A percentile compares a stretch with the other conserved stretches of the same genome.
Evolutionary conservation across 2,329 filamentous ascomycete genomes (phyloP).

Genomic region (Botryotinia convoluta): DNA sequence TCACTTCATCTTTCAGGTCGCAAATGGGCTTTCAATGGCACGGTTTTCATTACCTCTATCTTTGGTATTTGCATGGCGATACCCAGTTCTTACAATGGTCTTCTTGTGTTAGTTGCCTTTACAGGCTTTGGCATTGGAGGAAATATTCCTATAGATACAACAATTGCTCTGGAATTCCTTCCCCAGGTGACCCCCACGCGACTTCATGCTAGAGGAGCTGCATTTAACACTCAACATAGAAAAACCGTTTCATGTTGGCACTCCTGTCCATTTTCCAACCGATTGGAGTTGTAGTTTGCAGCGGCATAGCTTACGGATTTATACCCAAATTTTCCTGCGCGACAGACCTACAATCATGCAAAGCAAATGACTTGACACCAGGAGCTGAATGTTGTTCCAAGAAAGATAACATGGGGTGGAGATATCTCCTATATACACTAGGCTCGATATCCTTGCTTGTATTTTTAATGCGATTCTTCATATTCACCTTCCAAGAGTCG

Average conservation of each 20-base stretch:
- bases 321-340: conserved; percentile 30
- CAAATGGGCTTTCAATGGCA: conserved; percentile 33
- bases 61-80: conserved; percentile 30
- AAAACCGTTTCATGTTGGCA: conserved; percentile 31
- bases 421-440: conserved; percentile 55
- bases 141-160: conserved; percentile 36
- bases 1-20: conserved; percentile 23
- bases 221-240: conserved; percentile 21
- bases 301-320: conserved; percentile 31
- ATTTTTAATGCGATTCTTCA: conserved; percentile 53
- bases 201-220: not conserved
- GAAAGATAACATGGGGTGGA: conserved; percentile 56
- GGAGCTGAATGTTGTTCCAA: conserved; percentile 32
- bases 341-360: conserved; percentile 21
- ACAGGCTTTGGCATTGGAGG: conserved; percentile 34
- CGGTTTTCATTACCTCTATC: conserved; percentile 26
- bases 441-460: conserved; percentile 54
- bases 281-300: conserved; percentile 30
- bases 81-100: conserved; percentile 25
- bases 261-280: conserved; percentile 34
- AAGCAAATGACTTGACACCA: conserved; percentile 27
- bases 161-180: conserved; percentile 34
- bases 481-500: conserved; percentile 56
- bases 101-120: conserved; percentile 26
- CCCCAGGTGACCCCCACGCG: conserved; percentile 24